These are phyloP conservation scores for Amanita inopinata DNA, from an alignment of 768 basidiomycete genomes.

Conservation along the genomic window DNA sequence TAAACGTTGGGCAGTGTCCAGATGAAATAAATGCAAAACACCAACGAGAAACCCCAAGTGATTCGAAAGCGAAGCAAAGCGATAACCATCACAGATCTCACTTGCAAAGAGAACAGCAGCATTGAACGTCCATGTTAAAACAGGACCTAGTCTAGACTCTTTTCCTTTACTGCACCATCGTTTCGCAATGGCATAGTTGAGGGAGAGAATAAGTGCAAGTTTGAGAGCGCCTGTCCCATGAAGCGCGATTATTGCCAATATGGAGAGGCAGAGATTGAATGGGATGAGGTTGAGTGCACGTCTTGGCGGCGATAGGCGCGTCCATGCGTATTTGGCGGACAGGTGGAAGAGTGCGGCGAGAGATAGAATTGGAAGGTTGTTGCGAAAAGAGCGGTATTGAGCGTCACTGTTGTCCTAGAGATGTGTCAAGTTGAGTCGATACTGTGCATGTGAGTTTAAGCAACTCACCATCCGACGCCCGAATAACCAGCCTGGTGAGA, in stretches of 20 bases:
- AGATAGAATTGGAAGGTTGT: conserved; percentile 60
- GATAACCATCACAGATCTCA: conserved; percentile 67
- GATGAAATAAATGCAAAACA: neutral
- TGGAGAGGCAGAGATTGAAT: conserved; percentile 52
- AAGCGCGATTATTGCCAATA: conserved; percentile 56
- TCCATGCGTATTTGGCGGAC: conserved; percentile 41
- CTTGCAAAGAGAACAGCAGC: conserved; percentile 64
- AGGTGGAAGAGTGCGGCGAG: conserved; percentile 43
- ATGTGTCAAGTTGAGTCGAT: conserved; percentile 6
- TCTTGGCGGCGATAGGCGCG: conserved; percentile 17
- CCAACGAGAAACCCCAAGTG: conserved; percentile 54
- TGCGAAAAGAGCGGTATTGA: conserved; percentile 85
- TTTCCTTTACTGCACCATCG: conserved; percentile 15
- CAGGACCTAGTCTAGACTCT: conserved; percentile 34
- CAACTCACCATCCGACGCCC: conserved; percentile 65
- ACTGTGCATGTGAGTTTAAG: conserved; percentile 1
- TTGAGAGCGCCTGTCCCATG: conserved; percentile 82
- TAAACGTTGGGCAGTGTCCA: neutral
- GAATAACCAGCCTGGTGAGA: conserved; percentile 76
- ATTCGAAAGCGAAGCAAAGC: conserved; percentile 46
- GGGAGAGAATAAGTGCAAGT: conserved; percentile 55
- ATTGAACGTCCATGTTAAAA: conserved; percentile 75
- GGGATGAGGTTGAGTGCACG: conserved; percentile 28
- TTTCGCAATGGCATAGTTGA: conserved; percentile 62
- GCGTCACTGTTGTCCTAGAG: conserved; percentile 83